These are phyloP conservation scores for Hemileccinum rubropunctum DNA, from an alignment of 768 basidiomycete genomes.

Conservation along the genomic window DNA sequence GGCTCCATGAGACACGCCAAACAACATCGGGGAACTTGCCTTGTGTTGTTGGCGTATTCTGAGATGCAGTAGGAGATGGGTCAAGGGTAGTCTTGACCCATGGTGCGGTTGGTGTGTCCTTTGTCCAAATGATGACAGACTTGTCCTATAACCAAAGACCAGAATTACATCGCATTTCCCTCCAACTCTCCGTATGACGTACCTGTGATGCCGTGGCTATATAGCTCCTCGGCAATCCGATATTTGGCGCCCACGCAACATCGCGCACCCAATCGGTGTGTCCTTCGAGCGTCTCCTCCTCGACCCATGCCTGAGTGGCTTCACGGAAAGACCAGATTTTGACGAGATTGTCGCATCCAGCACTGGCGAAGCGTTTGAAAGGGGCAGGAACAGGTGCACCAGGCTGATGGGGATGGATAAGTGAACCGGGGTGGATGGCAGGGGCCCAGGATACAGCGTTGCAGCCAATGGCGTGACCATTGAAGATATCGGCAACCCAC, in stretches of 20 bases:
- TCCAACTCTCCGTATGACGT: conserved; percentile 10
- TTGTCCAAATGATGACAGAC: conserved; percentile 90
- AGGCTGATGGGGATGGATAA: conserved; percentile 67
- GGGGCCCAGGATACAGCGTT: conserved; percentile 99
- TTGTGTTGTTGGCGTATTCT: conserved; percentile 43
- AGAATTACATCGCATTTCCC: background rate
- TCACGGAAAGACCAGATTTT: conserved; percentile 92
- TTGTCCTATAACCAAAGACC: conserved; percentile 50
- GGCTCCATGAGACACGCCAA: conserved; percentile 98
- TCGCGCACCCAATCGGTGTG: conserved; percentile 98
- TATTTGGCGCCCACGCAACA: conserved; percentile 98
- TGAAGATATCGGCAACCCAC: conserved; percentile 93
- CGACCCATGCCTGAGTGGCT: conserved; percentile 83
- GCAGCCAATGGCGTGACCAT: conserved; percentile 93
- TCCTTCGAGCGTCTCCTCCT: conserved; percentile 87
- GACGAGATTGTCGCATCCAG: conserved; percentile 94
- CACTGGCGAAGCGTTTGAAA: conserved; percentile 91
- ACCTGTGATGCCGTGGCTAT: conserved; percentile 95
- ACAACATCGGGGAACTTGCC: conserved; percentile 96
- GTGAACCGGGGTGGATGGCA: conserved; percentile 79
- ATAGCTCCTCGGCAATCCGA: conserved; percentile 90
- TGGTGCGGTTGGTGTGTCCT: conserved; percentile 65
- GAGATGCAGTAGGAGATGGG: conserved; percentile 51
- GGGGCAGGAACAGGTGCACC: conserved; percentile 40
- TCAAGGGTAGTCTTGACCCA: conserved; percentile 85